These are phyloP conservation scores for Neophaeococcomyces aloes DNA, from an alignment of 2,329 filamentous ascomycete species.

Conservation along the genomic window DNA sequence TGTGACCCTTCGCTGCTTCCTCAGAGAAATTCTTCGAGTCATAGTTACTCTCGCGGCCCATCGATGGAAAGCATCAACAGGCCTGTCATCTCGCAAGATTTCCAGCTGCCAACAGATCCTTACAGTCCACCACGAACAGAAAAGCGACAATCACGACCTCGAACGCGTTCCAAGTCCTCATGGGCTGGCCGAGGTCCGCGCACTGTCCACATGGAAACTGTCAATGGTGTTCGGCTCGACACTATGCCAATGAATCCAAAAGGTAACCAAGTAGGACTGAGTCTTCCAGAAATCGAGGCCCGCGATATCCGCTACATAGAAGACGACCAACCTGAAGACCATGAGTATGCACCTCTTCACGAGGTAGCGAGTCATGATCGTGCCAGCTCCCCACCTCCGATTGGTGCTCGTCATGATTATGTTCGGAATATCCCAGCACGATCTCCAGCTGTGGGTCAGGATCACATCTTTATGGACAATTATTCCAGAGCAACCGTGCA, in stretches of 20 bases:
- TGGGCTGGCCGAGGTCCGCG: background rate
- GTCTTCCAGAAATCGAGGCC: constrained; percentile 4
- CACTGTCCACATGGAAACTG: background rate
- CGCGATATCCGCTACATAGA: constrained; percentile 4
- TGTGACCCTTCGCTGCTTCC: background rate
- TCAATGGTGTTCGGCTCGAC: background rate
- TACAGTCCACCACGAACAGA: too few species aligned
- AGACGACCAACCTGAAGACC: background rate
- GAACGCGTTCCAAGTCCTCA: background rate
- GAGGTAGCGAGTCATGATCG: background rate
- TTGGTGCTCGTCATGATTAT: background rate
- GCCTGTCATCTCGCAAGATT: too few species aligned
- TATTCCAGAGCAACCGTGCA: background rate
- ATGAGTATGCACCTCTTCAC: background rate
- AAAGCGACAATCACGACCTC: background rate
- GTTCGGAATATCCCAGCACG: background rate
- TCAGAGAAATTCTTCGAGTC: background rate
- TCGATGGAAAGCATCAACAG: background rate
- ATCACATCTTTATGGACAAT: background rate
- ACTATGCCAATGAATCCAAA: constrained; percentile 3
- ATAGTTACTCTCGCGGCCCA: background rate
- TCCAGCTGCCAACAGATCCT: too few species aligned
- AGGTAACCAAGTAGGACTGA: background rate
- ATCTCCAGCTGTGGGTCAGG: background rate
- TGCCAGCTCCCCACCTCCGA: constrained; percentile 1